Conservation (phyloP, 192 early-diverging fungal species). For the Mortierella claussenii region DNA sequence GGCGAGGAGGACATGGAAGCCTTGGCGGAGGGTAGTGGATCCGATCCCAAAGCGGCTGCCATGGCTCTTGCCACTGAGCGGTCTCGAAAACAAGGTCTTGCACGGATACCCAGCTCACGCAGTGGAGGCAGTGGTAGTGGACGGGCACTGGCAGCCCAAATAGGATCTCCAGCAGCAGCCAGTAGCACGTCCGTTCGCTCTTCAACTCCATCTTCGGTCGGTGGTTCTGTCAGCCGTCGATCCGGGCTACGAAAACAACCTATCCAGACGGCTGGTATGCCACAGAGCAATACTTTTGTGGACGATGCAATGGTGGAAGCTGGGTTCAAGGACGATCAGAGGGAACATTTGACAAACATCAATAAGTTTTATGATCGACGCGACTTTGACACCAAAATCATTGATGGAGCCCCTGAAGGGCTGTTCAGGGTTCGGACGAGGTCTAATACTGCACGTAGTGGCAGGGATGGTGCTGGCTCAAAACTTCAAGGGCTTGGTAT, state of each 20-base stretch:
- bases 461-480: not conserved
- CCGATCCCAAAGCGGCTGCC: not conserved
- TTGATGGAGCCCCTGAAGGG: conserved; percentile 8
- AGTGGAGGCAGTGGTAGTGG: not conserved
- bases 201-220: not conserved
- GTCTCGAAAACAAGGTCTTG: not conserved
- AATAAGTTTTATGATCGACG: conserved; percentile 51
- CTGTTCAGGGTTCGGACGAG: not conserved
- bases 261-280: not conserved
- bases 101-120: not conserved
- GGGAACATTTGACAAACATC: conserved; percentile 5
- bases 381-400: conserved; percentile 38
- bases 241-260: not conserved
- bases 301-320: conserved; percentile 35
- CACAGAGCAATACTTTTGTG: conserved; percentile 29
- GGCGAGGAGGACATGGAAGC: not conserved
- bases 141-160: too few relatives aligned
- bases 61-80: not conserved
- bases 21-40: not conserved
- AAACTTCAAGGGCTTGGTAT: not conserved
- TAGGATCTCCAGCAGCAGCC: not conserved
- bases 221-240: not conserved
- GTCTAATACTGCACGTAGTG: not conserved
- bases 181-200: not conserved
- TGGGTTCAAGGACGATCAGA: conserved; percentile 14